Conservation (phyloP, 129 eudicot genomes). For the Erigeron canadensis region DNA sequence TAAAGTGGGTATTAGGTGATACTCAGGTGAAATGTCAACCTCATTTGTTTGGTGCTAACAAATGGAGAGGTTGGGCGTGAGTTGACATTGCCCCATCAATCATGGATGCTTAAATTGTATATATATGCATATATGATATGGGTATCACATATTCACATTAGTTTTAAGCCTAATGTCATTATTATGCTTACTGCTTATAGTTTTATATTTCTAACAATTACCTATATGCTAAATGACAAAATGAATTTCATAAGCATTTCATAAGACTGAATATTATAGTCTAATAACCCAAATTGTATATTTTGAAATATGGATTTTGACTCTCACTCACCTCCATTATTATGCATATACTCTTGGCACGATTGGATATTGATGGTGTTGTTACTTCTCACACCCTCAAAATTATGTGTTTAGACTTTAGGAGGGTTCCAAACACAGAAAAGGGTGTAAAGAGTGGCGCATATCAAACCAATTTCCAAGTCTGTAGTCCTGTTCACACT, state of each 20-base stretch:
- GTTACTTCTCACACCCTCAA: no score
- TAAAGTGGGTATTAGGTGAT: slow-evolving; percentile 35
- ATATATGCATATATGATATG: background rate
- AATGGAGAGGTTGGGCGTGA: slow-evolving; percentile 37
- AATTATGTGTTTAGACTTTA: no score
- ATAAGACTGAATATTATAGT: no score
- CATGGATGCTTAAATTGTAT: slow-evolving; percentile 28
- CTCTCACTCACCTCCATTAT: no score
- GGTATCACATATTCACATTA: background rate
- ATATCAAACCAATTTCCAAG: background rate
- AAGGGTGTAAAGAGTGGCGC: no score
- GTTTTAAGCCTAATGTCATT: background rate
- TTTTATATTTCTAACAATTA: no score
- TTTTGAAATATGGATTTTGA: no score
- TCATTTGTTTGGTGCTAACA: slow-evolving; percentile 47
- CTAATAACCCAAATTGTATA: no score
- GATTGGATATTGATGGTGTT: no score
- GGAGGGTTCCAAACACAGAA: no score
- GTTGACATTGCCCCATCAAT: slow-evolving; percentile 31
- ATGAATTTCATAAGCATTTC: background rate
- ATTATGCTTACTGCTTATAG: no score
- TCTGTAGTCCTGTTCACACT: background rate
- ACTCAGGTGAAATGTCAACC: slow-evolving; percentile 52
- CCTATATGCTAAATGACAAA: background rate
- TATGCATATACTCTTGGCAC: no score